Evolutionary conservation across 2,329 filamentous ascomycete genomes (phyloP), one percentile per base, ranked within the genome.

Genomic region (Lizonia empirigonia): DNA sequence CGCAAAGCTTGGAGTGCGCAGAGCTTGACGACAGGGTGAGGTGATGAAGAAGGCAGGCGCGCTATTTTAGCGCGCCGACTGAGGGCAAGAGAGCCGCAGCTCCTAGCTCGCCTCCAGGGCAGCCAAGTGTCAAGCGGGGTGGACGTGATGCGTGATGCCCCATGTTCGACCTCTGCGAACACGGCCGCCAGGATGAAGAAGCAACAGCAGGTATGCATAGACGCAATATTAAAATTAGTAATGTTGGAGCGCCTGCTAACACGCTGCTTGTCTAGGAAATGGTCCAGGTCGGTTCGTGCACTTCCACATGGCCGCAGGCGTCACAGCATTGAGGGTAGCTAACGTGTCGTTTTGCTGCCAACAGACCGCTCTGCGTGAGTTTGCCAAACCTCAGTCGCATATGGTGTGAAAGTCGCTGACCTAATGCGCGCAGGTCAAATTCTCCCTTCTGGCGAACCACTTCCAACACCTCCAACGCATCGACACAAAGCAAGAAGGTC

Each of bases 261-360:
- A 48, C 52, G 3, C 16, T 13, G 19, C 40, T 16, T 10, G 24
- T 42, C 6, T 80, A 97, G 91, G 94, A 99, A 83, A 99, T 99
- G 94, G 90, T 97, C 65, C 93, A 99, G 88, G 92, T 99, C 81
- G 93, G 94, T 97, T 87, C 82, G 86, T 88, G 62, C 56, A 60
- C 54, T 54, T 52, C 45, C 61, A 55, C 58, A 55, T 41, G 34
- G 44, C 44, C 50, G 30, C 59, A 58, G 53, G 56, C 59, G 56
- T 65, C 64, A 63, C 58, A 39, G 51, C 62, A 63, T 56, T 42
- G 41, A 54, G 58, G 58, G 58, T 56, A 70, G 73, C 75, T 77
- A 73, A 77, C 68, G 44, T 34, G 53, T 62, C 55, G 56, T 55
- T 57, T 55, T 51, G 45, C 56, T 53, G 50, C 52, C 41, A 45